These are phyloP conservation scores for Anisodus tanguticus DNA, from an alignment of 257 asterid species.

Conservation along the genomic window DNA sequence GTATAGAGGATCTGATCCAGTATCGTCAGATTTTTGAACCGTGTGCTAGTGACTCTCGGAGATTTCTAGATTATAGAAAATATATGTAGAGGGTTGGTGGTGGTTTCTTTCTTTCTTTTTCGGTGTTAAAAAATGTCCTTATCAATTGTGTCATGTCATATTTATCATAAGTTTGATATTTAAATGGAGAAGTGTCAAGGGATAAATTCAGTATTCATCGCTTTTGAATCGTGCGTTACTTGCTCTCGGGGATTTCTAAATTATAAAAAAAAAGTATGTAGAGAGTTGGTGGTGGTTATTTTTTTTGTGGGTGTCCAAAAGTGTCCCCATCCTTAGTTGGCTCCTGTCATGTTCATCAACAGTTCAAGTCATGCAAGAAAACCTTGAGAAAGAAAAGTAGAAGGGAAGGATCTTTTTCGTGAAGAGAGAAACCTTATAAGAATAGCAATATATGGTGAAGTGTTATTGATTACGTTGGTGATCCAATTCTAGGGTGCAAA, in stretches of 20 bases:
- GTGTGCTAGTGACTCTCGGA: neutral
- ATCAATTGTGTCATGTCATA: neutral
- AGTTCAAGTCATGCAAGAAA: conserved; percentile 1
- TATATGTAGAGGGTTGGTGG: neutral
- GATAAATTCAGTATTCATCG: neutral
- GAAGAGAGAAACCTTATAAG: conserved; percentile 38
- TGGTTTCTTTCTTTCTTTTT: neutral
- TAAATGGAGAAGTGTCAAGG: neutral
- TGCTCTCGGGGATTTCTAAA: no score
- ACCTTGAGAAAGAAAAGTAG: neutral
- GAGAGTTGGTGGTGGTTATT: no score
- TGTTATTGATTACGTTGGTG: conserved; percentile 33
- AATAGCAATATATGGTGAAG: neutral
- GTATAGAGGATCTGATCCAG: neutral
- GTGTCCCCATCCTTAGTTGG: neutral
- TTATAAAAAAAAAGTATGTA: no score
- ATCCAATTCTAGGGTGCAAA: neutral
- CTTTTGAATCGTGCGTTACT: neutral
- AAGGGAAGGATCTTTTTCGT: conserved; percentile 54
- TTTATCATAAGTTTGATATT: neutral
- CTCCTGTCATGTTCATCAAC: neutral
- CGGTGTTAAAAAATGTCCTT: neutral
- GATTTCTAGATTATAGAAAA: neutral
- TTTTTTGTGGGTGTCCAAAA: no score
- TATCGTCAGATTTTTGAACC: neutral